A percentile compares a stretch with the other conserved stretches of the same genome.
phyloP scores from a whole-genome alignment of 495 filamentous ascomycete genomes.

The Amorphotheca resinae region DNA sequence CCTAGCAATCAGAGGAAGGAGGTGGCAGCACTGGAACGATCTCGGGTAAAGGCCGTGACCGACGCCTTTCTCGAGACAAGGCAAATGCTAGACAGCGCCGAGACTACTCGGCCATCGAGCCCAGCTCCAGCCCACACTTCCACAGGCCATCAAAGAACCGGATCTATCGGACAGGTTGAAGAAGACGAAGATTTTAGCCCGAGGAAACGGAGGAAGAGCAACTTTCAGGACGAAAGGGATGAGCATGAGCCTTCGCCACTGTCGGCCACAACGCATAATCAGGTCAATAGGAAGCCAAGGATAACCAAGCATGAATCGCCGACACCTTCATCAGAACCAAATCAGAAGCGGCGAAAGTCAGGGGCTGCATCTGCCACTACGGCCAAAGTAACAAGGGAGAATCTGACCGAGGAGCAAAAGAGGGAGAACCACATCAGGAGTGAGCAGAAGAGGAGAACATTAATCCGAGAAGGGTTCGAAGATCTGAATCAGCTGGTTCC shows the following conservation, averaged over 20 bases:
- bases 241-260: slow-evolving; percentile 39
- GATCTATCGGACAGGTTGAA: slow-evolving; percentile 27
- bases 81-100: slow-evolving; percentile 29
- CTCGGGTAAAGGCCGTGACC: slow-evolving; percentile 39
- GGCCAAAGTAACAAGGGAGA: slow-evolving; percentile 49
- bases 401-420: slow-evolving; percentile 75
- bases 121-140: slow-evolving; percentile 28
- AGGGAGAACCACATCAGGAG: slow-evolving; percentile 79
- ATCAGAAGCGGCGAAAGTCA: slow-evolving; percentile 22
- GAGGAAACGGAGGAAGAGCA: slow-evolving; percentile 36
- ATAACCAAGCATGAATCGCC: slow-evolving; percentile 17
- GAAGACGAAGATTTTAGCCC: slow-evolving; percentile 24
- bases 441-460: slow-evolving; percentile 71
- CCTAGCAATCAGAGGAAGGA: slow-evolving; percentile 37
- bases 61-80: slow-evolving; percentile 27
- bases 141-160: slow-evolving; percentile 19
- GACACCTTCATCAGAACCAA: slow-evolving; percentile 16
- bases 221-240: slow-evolving; percentile 33
- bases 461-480: slow-evolving; percentile 68
- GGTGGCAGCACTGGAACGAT: slow-evolving; percentile 39
- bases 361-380: slow-evolving; percentile 4
- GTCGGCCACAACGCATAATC: slow-evolving; percentile 13
- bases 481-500: slow-evolving; percentile 62
- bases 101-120: slow-evolving; percentile 46
- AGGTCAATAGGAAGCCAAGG: slow-evolving; percentile 25